Base-by-base conservation (phyloP, 441 rosid species). In the Pelargonium cotyledonis region DNA sequence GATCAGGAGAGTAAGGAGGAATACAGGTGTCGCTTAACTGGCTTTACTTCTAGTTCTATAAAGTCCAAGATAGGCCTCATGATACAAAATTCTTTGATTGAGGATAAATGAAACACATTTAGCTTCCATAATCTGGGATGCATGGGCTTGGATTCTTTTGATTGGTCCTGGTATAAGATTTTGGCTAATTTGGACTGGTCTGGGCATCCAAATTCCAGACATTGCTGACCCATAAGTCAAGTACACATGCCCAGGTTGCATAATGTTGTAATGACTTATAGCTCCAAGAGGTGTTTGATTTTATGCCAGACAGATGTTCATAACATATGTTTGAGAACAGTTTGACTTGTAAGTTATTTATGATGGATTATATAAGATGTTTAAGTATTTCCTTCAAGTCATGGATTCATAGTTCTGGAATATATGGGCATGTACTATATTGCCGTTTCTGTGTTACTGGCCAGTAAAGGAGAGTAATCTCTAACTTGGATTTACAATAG, bases 111-210 rank as follows among this genome's bases (percentile, higher is more conserved):
- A 16, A 18, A 55, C 23, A 23, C 18, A 55, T 55, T 55, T 18
- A 55, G 61, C 26, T 55, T 55, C 61, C 61, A 55, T 5, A 55
- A 55, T 55, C 6, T 55, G 6, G 61, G 61, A 26, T 44, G 61
- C 23, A 7, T 55, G 21, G 61, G 40, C 40, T 35, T 35, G 40
- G 40, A 10, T 18, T 55, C 61, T 55, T 18, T 55, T 55, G 4
- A 18, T 16, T 57, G 29, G 62, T 57, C 29, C 62, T 57, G 62
- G 62, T 55, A 57, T 53, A 47, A 53, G 19, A 55, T 55, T 55
- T 55, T 16, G 10, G 62, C 11, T 18, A 55, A 21, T 43, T 43
- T 5, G 10, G 26, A 55, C 8, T 55, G 14, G 16, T 26, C 19
- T 55, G 16, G 26, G 26, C 62, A 21, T 21, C 23, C 23, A 21